These are phyloP conservation scores for Casuarina glauca DNA, from an alignment of 306 rosid species.

Conservation along the genomic window DNA sequence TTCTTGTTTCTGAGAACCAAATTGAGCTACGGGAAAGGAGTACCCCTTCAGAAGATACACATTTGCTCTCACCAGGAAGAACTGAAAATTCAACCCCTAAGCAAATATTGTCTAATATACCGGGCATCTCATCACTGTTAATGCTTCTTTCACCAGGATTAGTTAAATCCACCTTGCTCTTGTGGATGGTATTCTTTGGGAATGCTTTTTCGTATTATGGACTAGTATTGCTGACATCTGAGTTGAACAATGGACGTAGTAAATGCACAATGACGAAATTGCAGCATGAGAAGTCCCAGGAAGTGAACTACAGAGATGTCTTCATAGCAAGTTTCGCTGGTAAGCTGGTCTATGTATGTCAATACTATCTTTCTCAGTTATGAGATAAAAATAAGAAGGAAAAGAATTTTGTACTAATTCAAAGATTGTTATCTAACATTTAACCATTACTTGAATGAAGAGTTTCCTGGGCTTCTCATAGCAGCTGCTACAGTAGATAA, in stretches of 20 bases:
- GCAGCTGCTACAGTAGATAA: slow-evolving; percentile 80
- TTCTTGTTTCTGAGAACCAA: slow-evolving; percentile 68
- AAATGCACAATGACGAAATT: slow-evolving; percentile 46
- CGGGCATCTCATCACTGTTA: slow-evolving; percentile 55
- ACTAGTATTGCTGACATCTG: slow-evolving; percentile 91
- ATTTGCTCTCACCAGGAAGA: slow-evolving; percentile 51
- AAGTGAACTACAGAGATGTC: slow-evolving; percentile 57
- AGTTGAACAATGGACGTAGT: slow-evolving; percentile 55
- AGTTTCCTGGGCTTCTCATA: slow-evolving; percentile 84
- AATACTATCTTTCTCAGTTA: slow-evolving; percentile 12
- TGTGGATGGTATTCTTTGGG: slow-evolving; percentile 91
- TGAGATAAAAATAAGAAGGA: not conserved
- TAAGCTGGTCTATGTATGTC: slow-evolving; percentile 32
- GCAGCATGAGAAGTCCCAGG: slow-evolving; percentile 48
- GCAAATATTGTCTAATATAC: slow-evolving; percentile 38
- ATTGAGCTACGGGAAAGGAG: slow-evolving; percentile 44
- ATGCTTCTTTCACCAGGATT: slow-evolving; percentile 77
- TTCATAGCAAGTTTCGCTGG: slow-evolving; percentile 96
- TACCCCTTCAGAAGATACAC: slow-evolving; percentile 52
- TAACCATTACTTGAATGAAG: slow-evolving; percentile 49
- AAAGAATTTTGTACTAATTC: not conserved
- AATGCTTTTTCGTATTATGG: slow-evolving; percentile 96
- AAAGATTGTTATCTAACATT: slow-evolving; percentile 38
- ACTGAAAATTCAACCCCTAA: slow-evolving; percentile 34
- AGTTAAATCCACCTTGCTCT: slow-evolving; percentile 75